These are phyloP conservation scores for Auriscalpium microsporum DNA, from an alignment of 768 basidiomycete species.

Conservation along the genomic window DNA sequence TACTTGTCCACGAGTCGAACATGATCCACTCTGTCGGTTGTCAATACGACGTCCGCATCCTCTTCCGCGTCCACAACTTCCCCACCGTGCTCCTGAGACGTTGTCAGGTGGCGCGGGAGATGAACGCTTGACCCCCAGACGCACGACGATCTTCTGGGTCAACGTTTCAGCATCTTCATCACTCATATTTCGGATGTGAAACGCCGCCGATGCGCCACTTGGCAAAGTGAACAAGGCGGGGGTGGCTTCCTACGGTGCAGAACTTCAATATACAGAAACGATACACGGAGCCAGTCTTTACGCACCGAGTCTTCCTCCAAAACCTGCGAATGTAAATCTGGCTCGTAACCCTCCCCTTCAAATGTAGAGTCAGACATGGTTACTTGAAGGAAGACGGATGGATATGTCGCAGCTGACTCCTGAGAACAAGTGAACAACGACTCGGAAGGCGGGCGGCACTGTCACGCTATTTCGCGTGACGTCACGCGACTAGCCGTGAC, in stretches of 20 bases:
- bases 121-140: neutral
- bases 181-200: neutral
- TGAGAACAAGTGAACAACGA: no score
- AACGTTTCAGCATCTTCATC: neutral
- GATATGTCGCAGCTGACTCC: no score
- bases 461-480: no score
- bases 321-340: no score
- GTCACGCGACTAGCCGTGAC: no score
- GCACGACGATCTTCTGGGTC: neutral
- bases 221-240: neutral
- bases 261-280: no score
- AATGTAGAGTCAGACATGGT: no score
- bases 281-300: no score
- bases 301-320: no score
- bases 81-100: constrained; percentile 8
- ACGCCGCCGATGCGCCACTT: neutral
- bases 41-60: constrained; percentile 9
- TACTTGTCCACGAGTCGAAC: constrained; percentile 3
- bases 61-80: neutral
- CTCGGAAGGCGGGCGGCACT: no score
- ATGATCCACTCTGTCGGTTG: neutral
- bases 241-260: neutral
- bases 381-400: no score
- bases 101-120: neutral
- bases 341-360: no score